phyloP scores from a whole-genome alignment of 208 protist species.

The Acanthamoeba triangularis region DNA sequence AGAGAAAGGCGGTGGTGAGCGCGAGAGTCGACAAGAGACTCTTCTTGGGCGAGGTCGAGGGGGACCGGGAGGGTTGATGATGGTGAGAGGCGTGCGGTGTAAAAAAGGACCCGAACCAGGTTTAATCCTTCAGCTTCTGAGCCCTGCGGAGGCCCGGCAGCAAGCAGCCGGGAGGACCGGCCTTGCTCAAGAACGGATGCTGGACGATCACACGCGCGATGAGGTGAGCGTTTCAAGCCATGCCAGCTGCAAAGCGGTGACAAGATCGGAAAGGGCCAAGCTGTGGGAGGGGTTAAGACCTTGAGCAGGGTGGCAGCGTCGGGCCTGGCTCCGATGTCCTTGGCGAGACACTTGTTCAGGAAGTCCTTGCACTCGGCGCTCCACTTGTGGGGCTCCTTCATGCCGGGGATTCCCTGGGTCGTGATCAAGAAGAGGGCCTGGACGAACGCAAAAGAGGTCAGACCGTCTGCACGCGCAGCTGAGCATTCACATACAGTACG shows the following conservation, averaged over 20 bases:
- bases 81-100: not conserved
- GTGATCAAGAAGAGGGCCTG: conserved; percentile 86
- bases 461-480: not conserved
- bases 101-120: not conserved
- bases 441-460: not conserved
- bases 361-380: conserved; percentile 82
- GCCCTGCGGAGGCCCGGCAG: conserved; percentile 19
- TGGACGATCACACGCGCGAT: not conserved
- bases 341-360: conserved; percentile 82
- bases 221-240: not conserved
- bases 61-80: too few species aligned
- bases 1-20: too few species aligned
- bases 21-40: too few species aligned
- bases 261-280: too few species aligned
- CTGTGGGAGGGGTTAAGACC: not conserved
- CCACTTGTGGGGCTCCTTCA: conserved; percentile 84
- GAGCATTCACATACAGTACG: not conserved
- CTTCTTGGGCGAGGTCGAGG: too few species aligned
- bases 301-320: conserved; percentile 51
- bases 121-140: conserved; percentile 24
- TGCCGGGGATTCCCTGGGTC: conserved; percentile 85
- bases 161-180: conserved; percentile 33
- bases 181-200: conserved; percentile 54
- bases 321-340: conserved; percentile 26
- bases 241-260: not conserved